A percentile compares a stretch with the other conserved stretches of the same genome.
Conservation (phyloP, 345 rosid genomes). For the Sisymbrium irio region DNA sequence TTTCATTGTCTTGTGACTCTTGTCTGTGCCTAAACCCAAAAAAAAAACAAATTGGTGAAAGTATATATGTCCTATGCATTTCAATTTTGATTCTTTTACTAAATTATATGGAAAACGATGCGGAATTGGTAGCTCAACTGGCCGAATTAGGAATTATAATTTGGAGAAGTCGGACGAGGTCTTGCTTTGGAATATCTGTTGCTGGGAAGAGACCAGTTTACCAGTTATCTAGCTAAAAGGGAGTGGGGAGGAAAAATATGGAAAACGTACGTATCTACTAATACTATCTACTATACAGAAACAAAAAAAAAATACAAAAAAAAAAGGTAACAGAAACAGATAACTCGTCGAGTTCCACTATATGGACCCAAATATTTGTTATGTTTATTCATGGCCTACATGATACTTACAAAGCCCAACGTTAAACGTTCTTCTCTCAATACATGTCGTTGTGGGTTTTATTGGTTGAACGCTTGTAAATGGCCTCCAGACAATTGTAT, state of each 20-base stretch:
- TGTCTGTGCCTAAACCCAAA: too few relatives aligned
- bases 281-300: too few relatives aligned
- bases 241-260: too few relatives aligned
- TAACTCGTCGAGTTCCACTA: background rate
- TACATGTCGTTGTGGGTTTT: background rate
- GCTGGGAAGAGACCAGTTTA: too few relatives aligned
- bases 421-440: background rate
- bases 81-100: too few relatives aligned
- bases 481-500: background rate
- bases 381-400: background rate
- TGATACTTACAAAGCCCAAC: conserved; percentile 8
- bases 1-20: too few relatives aligned
- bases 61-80: too few relatives aligned
- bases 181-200: too few relatives aligned
- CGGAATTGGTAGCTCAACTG: background rate
- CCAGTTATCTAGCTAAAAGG: too few relatives aligned
- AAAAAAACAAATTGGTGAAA: too few relatives aligned
- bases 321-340: background rate
- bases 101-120: background rate
- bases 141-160: background rate
- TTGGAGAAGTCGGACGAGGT: background rate
- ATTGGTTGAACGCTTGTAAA: background rate
- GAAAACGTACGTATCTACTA: too few relatives aligned
- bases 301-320: too few relatives aligned
- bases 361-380: background rate